Percentiles rank a stretch among this genome's conserved stretches.
Evolutionary conservation across 192 early-diverging fungal genomes (phyloP).

Genomic region (Dispira parvispora): DNA sequence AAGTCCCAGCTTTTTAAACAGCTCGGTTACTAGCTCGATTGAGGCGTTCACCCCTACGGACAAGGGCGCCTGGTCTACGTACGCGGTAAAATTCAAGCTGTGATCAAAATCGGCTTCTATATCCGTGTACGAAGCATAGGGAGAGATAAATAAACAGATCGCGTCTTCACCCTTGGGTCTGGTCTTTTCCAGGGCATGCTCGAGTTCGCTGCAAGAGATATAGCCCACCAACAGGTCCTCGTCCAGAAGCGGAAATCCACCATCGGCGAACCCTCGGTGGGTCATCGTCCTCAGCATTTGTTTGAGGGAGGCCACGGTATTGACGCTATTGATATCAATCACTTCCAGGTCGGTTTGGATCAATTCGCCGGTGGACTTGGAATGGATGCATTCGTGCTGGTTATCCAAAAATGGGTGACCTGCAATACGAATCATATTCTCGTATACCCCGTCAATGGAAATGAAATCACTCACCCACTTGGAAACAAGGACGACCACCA

Average conservation of each 20-base stretch:
- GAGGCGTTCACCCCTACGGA: conserved; percentile 52
- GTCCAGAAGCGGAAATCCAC: conserved; percentile 55
- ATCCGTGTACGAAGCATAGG: neutral
- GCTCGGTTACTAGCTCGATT: conserved; percentile 70
- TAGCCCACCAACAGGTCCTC: conserved; percentile 53
- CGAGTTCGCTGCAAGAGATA: conserved; percentile 63
- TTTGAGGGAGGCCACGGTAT: conserved; percentile 36
- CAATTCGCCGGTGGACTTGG: conserved; percentile 39
- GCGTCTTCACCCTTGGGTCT: conserved; percentile 17
- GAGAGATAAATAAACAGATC: conserved; percentile 34
- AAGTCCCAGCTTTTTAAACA: conserved; percentile 71
- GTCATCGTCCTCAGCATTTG: conserved; percentile 34
- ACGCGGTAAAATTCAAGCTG: conserved; percentile 20
- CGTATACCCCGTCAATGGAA: conserved; percentile 52
- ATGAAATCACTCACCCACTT: conserved; percentile 66
- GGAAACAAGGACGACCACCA: conserved; percentile 33
- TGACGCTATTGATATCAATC: conserved; percentile 42
- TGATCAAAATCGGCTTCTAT: neutral
- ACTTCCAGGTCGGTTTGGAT: conserved; percentile 44
- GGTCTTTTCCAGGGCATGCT: conserved; percentile 44
- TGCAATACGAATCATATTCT: conserved; percentile 46
- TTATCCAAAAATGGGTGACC: conserved; percentile 63
- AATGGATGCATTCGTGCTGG: conserved; percentile 51
- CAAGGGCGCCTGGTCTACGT: conserved; percentile 52
- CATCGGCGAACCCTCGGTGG: conserved; percentile 43